Base-by-base conservation (phyloP, 1,139 yeast genomes). In the Taiozyma onychis region DNA sequence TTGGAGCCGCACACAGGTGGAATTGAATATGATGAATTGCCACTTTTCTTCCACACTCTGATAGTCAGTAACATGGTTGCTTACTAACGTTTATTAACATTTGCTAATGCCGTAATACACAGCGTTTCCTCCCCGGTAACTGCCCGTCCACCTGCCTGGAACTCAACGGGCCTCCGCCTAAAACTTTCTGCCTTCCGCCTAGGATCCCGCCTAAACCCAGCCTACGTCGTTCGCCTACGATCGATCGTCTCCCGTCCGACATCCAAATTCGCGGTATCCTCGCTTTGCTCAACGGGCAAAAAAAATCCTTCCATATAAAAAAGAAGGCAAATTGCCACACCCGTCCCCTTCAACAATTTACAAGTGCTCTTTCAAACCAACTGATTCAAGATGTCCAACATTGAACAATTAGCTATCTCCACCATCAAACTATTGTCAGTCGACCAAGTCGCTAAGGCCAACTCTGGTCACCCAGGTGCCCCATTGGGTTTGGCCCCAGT, bases 391-490 rank as follows among this genome's bases (percentile, higher is more conserved):
- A 56, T 56, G 58, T 54, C 61, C 16, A 48, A 49, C 52, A 75
- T 88, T 66, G 97, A 91, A 70, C 77, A 75, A 62, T 77, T 78
- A 70, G 87, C 97, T 53, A 77, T 95, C 72, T 78, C 81, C 76
- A 89, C 99, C 61, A 88, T 93, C 75, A 90, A 98, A 77, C 75
- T 86, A 59, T 78, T 95, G 65, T 83, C 98, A 44, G 91, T 87
- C 53, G 99, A 93, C 72, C 85, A 88, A 59, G 95, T 88, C 56
- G 78, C 85, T 54, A 81, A 83, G 70, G 96, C 98, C 65, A 88
- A 93, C 74, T 86, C 97, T 55, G 99, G 99, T 62, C 99, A 93
- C 76, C 99, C 99, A 51, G 99, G 99, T 80, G 97, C 99, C 51
- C 99, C 99, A 64, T 83, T 93, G 81, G 99, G 98, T 58, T 76